phyloP scores from a whole-genome alignment of 73 alveolate species.

The Tetrahymena malaccensis region DNA sequence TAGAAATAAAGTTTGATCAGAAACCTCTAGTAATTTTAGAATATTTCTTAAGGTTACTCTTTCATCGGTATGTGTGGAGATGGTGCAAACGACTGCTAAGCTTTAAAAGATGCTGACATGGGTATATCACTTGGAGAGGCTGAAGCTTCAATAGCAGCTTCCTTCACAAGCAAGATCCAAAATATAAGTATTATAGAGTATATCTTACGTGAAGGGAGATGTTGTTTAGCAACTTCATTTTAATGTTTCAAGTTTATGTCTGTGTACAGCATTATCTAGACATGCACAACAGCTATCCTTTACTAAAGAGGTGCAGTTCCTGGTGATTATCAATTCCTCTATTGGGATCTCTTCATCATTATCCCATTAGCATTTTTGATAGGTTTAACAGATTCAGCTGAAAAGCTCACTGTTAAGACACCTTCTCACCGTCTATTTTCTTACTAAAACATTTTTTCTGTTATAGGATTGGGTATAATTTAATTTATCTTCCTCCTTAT shows the following conservation, averaged over 20 bases:
- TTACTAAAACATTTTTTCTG: background rate
- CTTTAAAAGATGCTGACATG: slow-evolving; percentile 64
- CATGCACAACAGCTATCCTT: slow-evolving; percentile 52
- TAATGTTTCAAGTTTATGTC: slow-evolving; percentile 88
- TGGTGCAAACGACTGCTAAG: slow-evolving; percentile 78
- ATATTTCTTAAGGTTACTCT: background rate
- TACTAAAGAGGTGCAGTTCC: slow-evolving; percentile 62
- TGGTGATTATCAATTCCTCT: slow-evolving; percentile 72
- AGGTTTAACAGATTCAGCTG: slow-evolving; percentile 82
- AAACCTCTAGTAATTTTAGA: slow-evolving; percentile 44
- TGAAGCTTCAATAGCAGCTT: slow-evolving; percentile 83
- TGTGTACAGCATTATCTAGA: slow-evolving; percentile 80
- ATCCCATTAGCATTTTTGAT: slow-evolving; percentile 77
- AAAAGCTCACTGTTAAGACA: slow-evolving; percentile 20
- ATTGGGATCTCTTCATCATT: slow-evolving; percentile 71
- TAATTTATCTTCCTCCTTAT: background rate
- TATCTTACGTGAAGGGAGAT: slow-evolving; percentile 43
- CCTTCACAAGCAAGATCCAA: slow-evolving; percentile 57
- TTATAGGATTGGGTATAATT: background rate
- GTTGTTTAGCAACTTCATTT: slow-evolving; percentile 82
- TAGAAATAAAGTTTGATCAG: slow-evolving; percentile 67
- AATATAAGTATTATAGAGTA: slow-evolving; percentile 58
- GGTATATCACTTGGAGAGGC: slow-evolving; percentile 69
- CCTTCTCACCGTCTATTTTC: background rate
- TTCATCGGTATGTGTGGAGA: slow-evolving; percentile 80